Conservation (phyloP, 768 basidiomycete genomes). For the Pulveroboletus ravenelii region DNA sequence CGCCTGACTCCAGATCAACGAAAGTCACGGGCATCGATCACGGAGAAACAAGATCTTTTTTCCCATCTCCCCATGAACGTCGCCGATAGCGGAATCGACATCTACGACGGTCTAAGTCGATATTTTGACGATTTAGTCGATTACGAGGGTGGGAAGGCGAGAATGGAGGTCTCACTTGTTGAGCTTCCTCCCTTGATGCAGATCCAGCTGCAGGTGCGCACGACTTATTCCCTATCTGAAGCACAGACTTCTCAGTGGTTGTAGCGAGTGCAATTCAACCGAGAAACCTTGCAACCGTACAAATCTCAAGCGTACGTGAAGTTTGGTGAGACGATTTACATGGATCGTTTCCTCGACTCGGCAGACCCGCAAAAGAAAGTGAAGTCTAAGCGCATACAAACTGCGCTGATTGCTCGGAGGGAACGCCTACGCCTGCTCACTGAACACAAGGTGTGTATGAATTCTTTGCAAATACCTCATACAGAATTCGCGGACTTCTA, state of each 20-base stretch:
- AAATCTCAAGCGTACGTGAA: conserved; percentile 96
- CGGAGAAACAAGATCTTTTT: conserved; percentile 89
- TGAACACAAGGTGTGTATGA: conserved; percentile 60
- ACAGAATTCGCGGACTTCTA: neutral
- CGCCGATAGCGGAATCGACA: conserved; percentile 79
- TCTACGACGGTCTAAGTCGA: conserved; percentile 89
- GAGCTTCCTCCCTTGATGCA: conserved; percentile 89
- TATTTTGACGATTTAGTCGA: conserved; percentile 91
- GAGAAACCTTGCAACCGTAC: conserved; percentile 84
- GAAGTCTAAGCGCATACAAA: conserved; percentile 65
- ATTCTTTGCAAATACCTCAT: neutral
- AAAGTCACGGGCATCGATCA: conserved; percentile 51
- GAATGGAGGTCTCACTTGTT: conserved; percentile 82
- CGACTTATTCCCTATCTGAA: neutral
- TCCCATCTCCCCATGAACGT: conserved; percentile 94
- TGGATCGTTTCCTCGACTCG: conserved; percentile 88
- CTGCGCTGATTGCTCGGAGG: conserved; percentile 56
- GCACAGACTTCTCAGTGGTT: conserved; percentile 5
- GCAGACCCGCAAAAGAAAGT: conserved; percentile 68
- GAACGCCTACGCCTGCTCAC: conserved; percentile 65
- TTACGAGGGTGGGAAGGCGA: conserved; percentile 78
- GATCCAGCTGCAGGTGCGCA: conserved; percentile 85
- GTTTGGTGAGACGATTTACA: conserved; percentile 78
- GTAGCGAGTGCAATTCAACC: conserved; percentile 91
- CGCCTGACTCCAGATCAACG: conserved; percentile 39